Percentiles rank a stretch among this genome's conserved stretches.
phyloP scores from a whole-genome alignment of 2,329 filamentous ascomycete genomes.

The Venturia carpophila region DNA sequence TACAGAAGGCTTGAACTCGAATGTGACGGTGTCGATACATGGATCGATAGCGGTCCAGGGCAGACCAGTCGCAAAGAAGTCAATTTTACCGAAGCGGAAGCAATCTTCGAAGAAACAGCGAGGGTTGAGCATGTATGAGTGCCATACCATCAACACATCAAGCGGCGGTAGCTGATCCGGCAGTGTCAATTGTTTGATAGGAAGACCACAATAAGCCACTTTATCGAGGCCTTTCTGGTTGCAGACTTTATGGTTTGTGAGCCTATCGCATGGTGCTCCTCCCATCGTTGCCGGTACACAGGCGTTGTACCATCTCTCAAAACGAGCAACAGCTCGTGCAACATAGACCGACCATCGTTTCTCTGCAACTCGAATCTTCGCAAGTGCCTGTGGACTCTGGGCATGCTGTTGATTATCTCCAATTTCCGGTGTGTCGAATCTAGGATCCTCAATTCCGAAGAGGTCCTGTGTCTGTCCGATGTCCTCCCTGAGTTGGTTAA shows the following conservation, averaged over 20 bases:
- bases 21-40: constrained; percentile 50
- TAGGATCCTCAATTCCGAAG: constrained; percentile 45
- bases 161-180: constrained; percentile 48
- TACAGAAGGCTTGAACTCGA: constrained; percentile 47
- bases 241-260: constrained; percentile 22
- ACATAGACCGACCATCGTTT: constrained; percentile 69
- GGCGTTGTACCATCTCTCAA: constrained; percentile 55
- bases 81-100: constrained; percentile 48
- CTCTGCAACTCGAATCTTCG: constrained; percentile 52
- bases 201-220: constrained; percentile 22
- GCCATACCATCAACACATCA: constrained; percentile 73
- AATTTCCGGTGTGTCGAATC: constrained; percentile 6
- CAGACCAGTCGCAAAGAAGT: constrained; percentile 55
- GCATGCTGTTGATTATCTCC: constrained; percentile 26
- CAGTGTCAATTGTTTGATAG: constrained; percentile 31
- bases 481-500: constrained; percentile 59
- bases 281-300: constrained; percentile 31
- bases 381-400: constrained; percentile 26
- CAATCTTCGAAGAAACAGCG: constrained; percentile 67
- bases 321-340: constrained; percentile 59
- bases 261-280: constrained; percentile 26
- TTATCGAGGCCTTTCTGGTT: constrained; percentile 29
- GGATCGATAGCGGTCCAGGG: constrained; percentile 56
- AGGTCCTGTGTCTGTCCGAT: constrained; percentile 59
- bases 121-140: constrained; percentile 71